Base-by-base conservation (phyloP, 768 basidiomycete genomes). In the Russula lepida region DNA sequence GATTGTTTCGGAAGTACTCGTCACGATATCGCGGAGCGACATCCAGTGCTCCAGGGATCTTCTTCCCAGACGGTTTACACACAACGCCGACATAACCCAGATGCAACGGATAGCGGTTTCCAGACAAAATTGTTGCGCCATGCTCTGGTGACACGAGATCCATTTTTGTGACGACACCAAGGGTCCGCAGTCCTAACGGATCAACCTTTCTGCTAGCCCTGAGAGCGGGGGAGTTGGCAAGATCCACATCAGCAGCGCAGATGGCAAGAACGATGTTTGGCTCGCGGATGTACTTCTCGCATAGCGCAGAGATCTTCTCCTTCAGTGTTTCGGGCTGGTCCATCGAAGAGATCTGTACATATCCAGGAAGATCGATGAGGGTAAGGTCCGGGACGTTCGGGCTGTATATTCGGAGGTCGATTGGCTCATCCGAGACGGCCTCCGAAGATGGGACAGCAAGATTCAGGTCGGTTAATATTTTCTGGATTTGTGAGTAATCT, bases 181-280 rank as follows among this genome's bases (percentile, higher is more conserved):
- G 94, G 1, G 97, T 99, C 27, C 97, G 84, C 58, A 95, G 76
- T 17, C 97, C 97, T 17, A 99, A 77, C 3, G 95, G 95, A 70
- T 99, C 97, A 4, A 98, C 91, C 64, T 89, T 88, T 44, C 95
- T 81, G 72, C 92, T 95, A 0, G 97, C 94, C 53, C 93, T 81
- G 53, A 99, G 77, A 0, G 97, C 97, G 7, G 97, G 95, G 0
- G 94, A 97, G 73, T 99, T 99, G 62, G 97, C 97, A 13, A 99
- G 81, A 75, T 99, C 97, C 58, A 99, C 97, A 71, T 99, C 95
- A 8, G 97, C 97, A 8, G 97, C 91, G 71, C 97, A 99, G 19
- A 99, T 92, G 5, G 97, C 95, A n/a, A 99, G 83, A 67, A 98
- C 89, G 73, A 99, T 93, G 73, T 99, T 99, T n/a, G 97, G 95